Base-by-base conservation (phyloP, 176 grass and related monocot genomes). In the Aegilops sharonensis region DNA sequence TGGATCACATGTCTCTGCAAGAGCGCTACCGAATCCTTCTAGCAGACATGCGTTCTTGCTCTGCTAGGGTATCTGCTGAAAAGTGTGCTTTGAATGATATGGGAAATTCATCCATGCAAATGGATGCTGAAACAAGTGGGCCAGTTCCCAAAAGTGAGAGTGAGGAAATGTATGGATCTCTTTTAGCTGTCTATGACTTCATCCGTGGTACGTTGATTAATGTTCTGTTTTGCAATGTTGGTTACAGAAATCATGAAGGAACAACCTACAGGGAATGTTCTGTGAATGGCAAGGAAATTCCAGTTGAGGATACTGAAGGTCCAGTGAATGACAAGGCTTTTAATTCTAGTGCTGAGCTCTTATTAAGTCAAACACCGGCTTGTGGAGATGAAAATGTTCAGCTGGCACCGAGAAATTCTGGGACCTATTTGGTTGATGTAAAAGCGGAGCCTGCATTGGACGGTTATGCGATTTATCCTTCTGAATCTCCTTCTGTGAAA, bases 1-100 rank as follows among this genome's bases (percentile, higher is more conserved):
- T 91, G 31, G 87, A 91, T 77, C 72, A 94, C 76, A 62, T 94
- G 50, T 57, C 87, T 32, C 39, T 94, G 50, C 67, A 87, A 75
- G 85, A 89, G 75, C 87, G 87, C 11, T 85, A 60, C 54, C 79
- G 3, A 69, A 89, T 89, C 32, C 72, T 91, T 37, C 21, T 82
- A 32, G 80, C 84, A 40, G 70, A 81, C 35, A 85, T 71, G 39
- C 36, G 30, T 87, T 81, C 31, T 54, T 62, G 25, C 27, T 65
- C 80, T 89, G 39, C 21, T 78, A 64, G 15, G 40, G 5, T 17
- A 81, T 81, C 52, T 72, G 59, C 31, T 63, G 31, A 50, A 75
- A 78, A 85, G 72, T 60, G 25, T 75, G 68, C 14, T 8, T 39
- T 52, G 27, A 59, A 39, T 78, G 14, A 12, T 65, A 21, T 10